Percentiles rank a stretch among this genome's conserved stretches.
Evolutionary conservation across 495 filamentous ascomycete species (phyloP).

Genomic region (Filosporella fistucella): DNA sequence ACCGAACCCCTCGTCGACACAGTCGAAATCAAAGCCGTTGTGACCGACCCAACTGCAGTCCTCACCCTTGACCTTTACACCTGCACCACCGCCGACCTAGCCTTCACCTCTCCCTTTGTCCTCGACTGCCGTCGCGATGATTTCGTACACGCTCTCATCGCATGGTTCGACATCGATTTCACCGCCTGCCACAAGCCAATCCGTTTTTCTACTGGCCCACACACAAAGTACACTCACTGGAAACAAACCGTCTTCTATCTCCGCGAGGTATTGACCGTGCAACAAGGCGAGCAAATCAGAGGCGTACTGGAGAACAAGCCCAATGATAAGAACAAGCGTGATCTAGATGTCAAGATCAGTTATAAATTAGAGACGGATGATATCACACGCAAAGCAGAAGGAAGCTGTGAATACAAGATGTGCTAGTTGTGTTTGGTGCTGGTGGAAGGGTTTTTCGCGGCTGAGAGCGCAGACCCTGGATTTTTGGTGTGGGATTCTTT

Average conservation of each 20-base stretch:
- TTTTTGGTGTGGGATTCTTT: conserved; percentile 3
- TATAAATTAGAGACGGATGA: conserved; percentile 79
- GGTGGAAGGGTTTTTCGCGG: conserved; percentile 21
- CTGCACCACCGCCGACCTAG: conserved; percentile 57
- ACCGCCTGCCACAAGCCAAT: conserved; percentile 88
- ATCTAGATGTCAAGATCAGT: conserved; percentile 84
- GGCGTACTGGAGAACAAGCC: conserved; percentile 77
- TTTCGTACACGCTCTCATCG: conserved; percentile 90
- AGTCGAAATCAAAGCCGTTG: conserved; percentile 67
- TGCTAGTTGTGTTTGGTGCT: conserved; percentile 36
- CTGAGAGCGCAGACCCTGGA: conserved; percentile 27
- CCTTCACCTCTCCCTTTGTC: conserved; percentile 59
- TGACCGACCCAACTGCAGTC: conserved; percentile 66
- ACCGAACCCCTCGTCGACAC: conserved; percentile 70
- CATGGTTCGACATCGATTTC: conserved; percentile 99
- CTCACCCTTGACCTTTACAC: conserved; percentile 71
- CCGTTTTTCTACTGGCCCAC: conserved; percentile 79
- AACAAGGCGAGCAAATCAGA: conserved; percentile 67
- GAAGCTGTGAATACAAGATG: conserved; percentile 86
- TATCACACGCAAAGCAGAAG: conserved; percentile 58
- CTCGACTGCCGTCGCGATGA: conserved; percentile 74
- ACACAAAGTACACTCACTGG: conserved; percentile 92
- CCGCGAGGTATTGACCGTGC: conserved; percentile 76
- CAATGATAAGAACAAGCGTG: conserved; percentile 89
- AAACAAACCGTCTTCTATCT: conserved; percentile 94